phyloP scores from a whole-genome alignment of 2,329 filamentous ascomycete species.

The Blastomyces percursus region DNA sequence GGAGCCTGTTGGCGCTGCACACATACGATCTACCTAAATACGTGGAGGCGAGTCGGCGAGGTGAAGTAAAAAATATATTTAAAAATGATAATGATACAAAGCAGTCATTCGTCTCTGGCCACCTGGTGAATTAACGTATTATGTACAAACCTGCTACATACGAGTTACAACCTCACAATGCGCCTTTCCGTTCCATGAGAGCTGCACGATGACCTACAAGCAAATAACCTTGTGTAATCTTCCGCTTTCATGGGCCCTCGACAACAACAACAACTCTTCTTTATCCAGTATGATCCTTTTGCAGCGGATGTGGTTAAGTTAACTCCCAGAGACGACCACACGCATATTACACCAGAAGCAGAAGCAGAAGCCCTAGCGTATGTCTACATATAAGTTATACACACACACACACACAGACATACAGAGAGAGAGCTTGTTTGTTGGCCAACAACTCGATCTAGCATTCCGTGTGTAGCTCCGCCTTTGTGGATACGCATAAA shows the following conservation, averaged over 20 bases:
- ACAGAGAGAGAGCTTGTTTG: no score
- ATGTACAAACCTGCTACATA: not conserved
- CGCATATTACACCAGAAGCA: not conserved
- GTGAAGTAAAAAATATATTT: no score
- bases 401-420: no score
- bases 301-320: not conserved
- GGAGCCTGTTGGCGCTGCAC: not conserved
- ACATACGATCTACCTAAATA: slow-evolving; percentile 3
- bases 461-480: not conserved
- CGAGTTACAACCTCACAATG: not conserved
- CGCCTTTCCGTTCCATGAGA: not conserved
- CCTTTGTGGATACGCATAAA: not conserved
- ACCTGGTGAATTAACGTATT: no score
- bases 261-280: not conserved
- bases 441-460: not conserved
- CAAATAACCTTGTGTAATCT: not conserved
- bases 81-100: not conserved
- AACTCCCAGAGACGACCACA: not conserved
- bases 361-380: not conserved
- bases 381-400: no score
- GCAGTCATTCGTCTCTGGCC: not conserved
- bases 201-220: not conserved
- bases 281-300: not conserved
- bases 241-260: not conserved
- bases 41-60: not conserved